Conservation (phyloP, 768 basidiomycete genomes). For the Lepiota subincarnata region DNA sequence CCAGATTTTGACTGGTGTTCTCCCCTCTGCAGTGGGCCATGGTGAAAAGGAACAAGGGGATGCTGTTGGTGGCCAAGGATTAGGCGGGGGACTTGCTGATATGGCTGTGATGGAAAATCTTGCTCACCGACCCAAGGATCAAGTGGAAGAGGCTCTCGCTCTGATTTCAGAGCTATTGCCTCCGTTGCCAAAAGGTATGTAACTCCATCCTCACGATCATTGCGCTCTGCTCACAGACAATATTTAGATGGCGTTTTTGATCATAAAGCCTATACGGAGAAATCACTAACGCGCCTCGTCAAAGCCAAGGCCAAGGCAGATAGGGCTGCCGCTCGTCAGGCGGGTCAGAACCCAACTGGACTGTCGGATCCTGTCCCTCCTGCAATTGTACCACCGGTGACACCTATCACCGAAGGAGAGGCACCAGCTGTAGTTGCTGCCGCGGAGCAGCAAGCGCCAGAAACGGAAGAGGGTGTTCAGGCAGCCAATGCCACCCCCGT, state of each 20-base stretch:
- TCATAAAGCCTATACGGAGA: constrained; percentile 85
- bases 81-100: constrained; percentile 87
- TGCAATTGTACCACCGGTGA: constrained; percentile 23
- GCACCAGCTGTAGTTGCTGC: constrained; percentile 22
- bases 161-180: constrained; percentile 91
- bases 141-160: constrained; percentile 90
- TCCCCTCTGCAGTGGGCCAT: constrained; percentile 60
- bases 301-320: constrained; percentile 85
- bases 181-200: constrained; percentile 82
- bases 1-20: constrained; percentile 91
- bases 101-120: constrained; percentile 99
- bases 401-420: constrained; percentile 24
- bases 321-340: constrained; percentile 64
- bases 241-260: constrained; percentile 90
- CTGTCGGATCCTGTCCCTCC: constrained; percentile 18
- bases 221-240: constrained; percentile 5
- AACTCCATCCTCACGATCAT: neutral
- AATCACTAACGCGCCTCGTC: constrained; percentile 66
- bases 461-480: constrained; percentile 32
- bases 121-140: constrained; percentile 94
- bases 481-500: constrained; percentile 28
- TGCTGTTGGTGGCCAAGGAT: constrained; percentile 62
- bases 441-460: constrained; percentile 30
- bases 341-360: constrained; percentile 28
- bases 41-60: constrained; percentile 57